Conservation (phyloP, 257 asterid species). For the Plantago major region DNA sequence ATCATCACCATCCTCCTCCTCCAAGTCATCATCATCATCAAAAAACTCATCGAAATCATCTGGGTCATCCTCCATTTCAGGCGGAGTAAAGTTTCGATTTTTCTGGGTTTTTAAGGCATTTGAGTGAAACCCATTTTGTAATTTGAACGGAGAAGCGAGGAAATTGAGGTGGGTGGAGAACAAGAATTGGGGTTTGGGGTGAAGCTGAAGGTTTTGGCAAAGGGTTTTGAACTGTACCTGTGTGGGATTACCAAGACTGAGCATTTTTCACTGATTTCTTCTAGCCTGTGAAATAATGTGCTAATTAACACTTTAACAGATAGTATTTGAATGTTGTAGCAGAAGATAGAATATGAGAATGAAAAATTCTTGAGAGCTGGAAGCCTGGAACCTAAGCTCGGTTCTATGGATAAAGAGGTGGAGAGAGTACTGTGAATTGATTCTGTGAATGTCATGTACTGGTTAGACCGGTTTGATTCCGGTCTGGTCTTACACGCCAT, state of each 20-base stretch:
- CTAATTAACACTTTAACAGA: too few relatives aligned
- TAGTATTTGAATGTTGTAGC: background rate
- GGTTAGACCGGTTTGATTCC: too few relatives aligned
- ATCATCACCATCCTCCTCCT: slow-evolving; percentile 36
- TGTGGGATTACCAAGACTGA: slow-evolving; percentile 41
- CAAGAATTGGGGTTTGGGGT: slow-evolving; percentile 32
- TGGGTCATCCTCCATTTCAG: slow-evolving; percentile 35
- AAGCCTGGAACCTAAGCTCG: too few relatives aligned
- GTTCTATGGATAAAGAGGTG: too few relatives aligned
- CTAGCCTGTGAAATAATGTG: background rate
- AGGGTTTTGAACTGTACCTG: slow-evolving; percentile 27
- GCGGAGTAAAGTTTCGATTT: slow-evolving; percentile 23
- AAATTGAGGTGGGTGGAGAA: slow-evolving; percentile 27
- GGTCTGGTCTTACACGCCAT: too few relatives aligned
- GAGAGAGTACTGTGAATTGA: too few relatives aligned
- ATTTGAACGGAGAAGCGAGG: slow-evolving; percentile 16
- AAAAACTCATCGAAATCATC: slow-evolving; percentile 30
- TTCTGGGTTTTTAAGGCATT: slow-evolving; percentile 32
- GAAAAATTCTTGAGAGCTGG: too few relatives aligned
- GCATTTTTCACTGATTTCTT: slow-evolving; percentile 34
- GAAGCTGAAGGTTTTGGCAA: slow-evolving; percentile 24
- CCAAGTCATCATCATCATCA: slow-evolving; percentile 38
- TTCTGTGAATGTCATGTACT: too few relatives aligned
- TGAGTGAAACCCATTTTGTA: slow-evolving; percentile 31
- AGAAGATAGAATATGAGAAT: slow-evolving; percentile 1